These are phyloP conservation scores for Luzula sylvatica DNA, from an alignment of 176 grass and related monocot genomes.

Conservation along the genomic window DNA sequence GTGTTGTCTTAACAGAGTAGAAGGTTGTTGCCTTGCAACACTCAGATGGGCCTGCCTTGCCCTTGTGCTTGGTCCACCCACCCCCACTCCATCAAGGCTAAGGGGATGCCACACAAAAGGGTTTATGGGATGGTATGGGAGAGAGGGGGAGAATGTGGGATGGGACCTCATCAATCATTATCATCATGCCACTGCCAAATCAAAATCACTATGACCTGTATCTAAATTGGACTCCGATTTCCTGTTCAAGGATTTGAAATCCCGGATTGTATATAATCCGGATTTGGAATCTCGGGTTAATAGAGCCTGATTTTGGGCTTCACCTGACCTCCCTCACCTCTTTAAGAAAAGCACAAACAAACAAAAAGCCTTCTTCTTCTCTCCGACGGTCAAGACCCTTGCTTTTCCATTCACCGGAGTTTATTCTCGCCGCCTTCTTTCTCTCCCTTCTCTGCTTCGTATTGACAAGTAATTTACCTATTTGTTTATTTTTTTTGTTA, in stretches of 20 bases:
- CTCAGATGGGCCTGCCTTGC: neutral
- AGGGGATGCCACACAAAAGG: neutral
- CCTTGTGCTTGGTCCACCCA: neutral
- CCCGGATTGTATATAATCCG: no score
- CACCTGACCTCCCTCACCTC: no score
- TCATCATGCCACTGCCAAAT: no score
- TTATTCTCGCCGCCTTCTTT: neutral
- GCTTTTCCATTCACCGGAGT: neutral
- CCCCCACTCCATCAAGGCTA: neutral
- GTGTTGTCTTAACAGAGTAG: neutral
- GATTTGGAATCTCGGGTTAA: neutral
- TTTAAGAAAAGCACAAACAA: no score
- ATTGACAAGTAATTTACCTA: no score
- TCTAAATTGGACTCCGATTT: no score
- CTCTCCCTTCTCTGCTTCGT: neutral
- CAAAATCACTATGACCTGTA: no score
- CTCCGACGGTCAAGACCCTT: no score
- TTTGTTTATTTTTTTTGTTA: no score
- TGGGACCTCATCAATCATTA: no score
- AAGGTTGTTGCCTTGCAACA: slow-evolving; percentile 6
- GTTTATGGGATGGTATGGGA: neutral
- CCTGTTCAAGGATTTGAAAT: neutral
- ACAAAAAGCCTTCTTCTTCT: no score
- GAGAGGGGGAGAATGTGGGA: no score
- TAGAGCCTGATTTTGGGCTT: neutral